Base-by-base conservation (phyloP, 441 rosid species). In the Croton setiger region DNA sequence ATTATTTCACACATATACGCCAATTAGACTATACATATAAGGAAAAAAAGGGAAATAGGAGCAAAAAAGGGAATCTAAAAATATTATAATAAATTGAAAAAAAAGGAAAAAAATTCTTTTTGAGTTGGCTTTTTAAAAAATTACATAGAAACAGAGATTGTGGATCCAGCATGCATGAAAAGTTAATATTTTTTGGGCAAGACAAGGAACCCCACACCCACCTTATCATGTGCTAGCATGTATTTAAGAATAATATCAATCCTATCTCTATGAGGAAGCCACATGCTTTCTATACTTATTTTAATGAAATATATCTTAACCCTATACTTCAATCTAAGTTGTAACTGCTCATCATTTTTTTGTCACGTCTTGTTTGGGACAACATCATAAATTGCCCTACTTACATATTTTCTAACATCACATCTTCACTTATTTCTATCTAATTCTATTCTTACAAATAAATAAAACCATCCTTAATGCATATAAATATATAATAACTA, bases 101-200 rank as follows among this genome's bases (percentile, higher is more conserved):
- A 44, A 72, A 70, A 64, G 45, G 12, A 68, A 76, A 47, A 44
- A 44, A 9, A 20, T 64, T 60, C 37, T 61, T 78, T 68, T n/a
- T 35, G 21, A 5, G 56, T 51, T 18, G 56, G 39, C 44, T 64
- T 63, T 65, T 35, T 48, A 60, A 66, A 47, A 44, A n/a, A n/a
- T 36, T 59, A 35, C 64, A 66, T 56, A 52, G 59, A 66, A 65
- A 71, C 74, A 78, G 76, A 67, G 83, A 59, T 36, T 71, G 82
- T 80, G 80, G 79, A 82, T 82, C 82, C 83, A 75, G 66, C 85
- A 75, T 79, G 83, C 83, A 71, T 43, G 74, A 73, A 79, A 84
- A 76, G 84, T 64, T 60, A 51, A 12, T 43, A 74, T 48, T 58
- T 57, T 35, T 61, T 23, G 66, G 53, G 61, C 58, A 71, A 18